Evolutionary conservation across 169 alveolate genomes (phyloP), one percentile per base, ranked within the genome.

Genomic region (Amoebophrya sp.): DNA sequence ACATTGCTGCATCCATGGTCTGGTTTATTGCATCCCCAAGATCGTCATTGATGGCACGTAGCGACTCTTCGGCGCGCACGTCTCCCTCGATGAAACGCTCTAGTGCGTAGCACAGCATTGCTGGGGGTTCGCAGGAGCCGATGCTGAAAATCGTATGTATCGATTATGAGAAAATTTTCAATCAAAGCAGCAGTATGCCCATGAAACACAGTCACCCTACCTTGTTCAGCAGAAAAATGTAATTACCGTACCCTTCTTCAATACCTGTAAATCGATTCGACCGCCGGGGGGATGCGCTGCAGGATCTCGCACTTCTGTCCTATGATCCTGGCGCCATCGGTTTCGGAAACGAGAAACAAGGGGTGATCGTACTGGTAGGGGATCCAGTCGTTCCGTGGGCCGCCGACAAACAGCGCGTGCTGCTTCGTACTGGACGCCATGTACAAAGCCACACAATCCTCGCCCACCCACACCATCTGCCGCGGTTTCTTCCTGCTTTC

Each of bases 361-460:
- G 83, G 83, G 35, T 66, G 83, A n/a, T 66, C 83, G 35, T 66
- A 66, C 83, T 66, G 83, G 83, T 66, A 66, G 35, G 83, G 83
- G 1, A 66, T 66, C 83, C 83, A 66, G 32, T 66, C 83, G 35
- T 66, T 66, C 18, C 83, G 12, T 66, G 83, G 83, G 29, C 83
- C 83, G 7, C 83, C 83, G 29, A 66, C 83, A 2, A 66, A 25
- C 83, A 66, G 83, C 35, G 83, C 83, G 35, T 66, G 83, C 83
- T 66, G 83, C 35, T 66, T 66, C 83, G 83, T 66, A 18, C 39
- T 66, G 66, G 66, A 7, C 35, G 83, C 83, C 83, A 66, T 66
- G 32, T 66, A 66, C 83, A 66, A 25, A 2, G 83, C 83, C 10
- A 66, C 83, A 25, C 83, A 66, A 25, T 66, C 83, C 35, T 66